Percentiles rank a stretch among this genome's conserved stretches.
These are phyloP conservation scores for Amylostereum chailletii DNA, from an alignment of 1,284 basidiomycete genomes.

Conservation along the genomic window DNA sequence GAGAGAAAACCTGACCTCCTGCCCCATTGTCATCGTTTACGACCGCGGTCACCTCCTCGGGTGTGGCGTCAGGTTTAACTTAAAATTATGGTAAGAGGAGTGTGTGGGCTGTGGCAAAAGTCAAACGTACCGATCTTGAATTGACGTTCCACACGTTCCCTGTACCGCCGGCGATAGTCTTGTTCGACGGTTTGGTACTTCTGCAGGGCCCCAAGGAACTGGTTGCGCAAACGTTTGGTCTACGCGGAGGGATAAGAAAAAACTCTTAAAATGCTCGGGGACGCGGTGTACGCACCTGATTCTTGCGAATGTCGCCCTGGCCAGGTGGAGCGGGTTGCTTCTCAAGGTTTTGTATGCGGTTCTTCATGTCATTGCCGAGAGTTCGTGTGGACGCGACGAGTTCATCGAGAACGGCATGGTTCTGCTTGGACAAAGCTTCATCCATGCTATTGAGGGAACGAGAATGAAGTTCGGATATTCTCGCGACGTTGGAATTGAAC, in stretches of 20 bases:
- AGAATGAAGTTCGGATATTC: constrained; percentile 50
- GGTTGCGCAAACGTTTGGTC: constrained; percentile 47
- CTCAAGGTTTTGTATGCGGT: constrained; percentile 53
- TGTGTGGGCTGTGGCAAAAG: background rate
- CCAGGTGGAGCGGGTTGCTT: constrained; percentile 23
- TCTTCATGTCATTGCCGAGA: constrained; percentile 55
- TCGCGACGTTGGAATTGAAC: constrained; percentile 47
- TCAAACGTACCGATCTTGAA: constrained; percentile 64
- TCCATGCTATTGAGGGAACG: constrained; percentile 52
- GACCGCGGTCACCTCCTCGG: constrained; percentile 75
- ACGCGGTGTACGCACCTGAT: constrained; percentile 42
- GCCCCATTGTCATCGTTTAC: constrained; percentile 56
- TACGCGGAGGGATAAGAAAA: constrained; percentile 15
- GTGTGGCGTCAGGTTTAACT: constrained; percentile 88
- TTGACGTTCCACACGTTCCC: constrained; percentile 82
- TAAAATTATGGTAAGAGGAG: background rate
- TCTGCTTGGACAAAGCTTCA: constrained; percentile 34
- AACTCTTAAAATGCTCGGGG: background rate
- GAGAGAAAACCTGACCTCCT: constrained; percentile 73
- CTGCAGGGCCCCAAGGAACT: constrained; percentile 63
- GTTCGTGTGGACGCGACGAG: constrained; percentile 56
- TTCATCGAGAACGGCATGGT: constrained; percentile 40
- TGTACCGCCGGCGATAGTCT: constrained; percentile 75
- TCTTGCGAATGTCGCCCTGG: constrained; percentile 54
- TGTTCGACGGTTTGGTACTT: constrained; percentile 82